Conservation (phyloP, 768 basidiomycete species). For the Dioszegia hungarica region DNA sequence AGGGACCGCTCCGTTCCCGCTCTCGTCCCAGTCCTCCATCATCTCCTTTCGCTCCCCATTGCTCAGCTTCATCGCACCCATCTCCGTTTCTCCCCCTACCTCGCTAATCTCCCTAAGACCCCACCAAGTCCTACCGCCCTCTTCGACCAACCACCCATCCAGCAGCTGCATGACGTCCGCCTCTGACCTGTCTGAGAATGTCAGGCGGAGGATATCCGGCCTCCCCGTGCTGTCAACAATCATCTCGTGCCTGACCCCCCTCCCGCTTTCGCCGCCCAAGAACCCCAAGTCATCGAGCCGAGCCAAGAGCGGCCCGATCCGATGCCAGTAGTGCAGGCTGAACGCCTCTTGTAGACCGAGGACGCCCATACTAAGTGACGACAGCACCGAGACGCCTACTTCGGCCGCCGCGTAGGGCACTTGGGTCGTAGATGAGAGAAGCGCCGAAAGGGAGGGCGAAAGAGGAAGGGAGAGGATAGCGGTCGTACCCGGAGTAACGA, state of each 20-base stretch:
- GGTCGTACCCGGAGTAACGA: slow-evolving; percentile 25
- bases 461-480: slow-evolving; percentile 25
- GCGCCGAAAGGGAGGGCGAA: slow-evolving; percentile 13
- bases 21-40: slow-evolving; percentile 25
- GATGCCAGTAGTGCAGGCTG: slow-evolving; percentile 16
- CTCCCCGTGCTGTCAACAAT: slow-evolving; percentile 17
- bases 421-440: slow-evolving; percentile 17
- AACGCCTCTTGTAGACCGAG: slow-evolving; percentile 26
- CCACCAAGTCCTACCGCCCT: slow-evolving; percentile 4
- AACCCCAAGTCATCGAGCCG: slow-evolving; percentile 32
- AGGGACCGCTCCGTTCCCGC: background rate
- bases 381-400: slow-evolving; percentile 26
- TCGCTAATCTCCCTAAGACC: slow-evolving; percentile 1
- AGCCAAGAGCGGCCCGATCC: slow-evolving; percentile 24
- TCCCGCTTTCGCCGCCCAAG: slow-evolving; percentile 4
- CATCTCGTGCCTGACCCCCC: background rate
- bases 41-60: slow-evolving; percentile 19
- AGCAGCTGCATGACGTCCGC: slow-evolving; percentile 21
- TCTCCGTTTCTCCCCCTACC: background rate
- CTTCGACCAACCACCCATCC: slow-evolving; percentile 21
- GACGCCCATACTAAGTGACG: slow-evolving; percentile 19
- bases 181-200: slow-evolving; percentile 25
- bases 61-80: slow-evolving; percentile 8
- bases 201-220: slow-evolving; percentile 29
- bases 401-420: slow-evolving; percentile 22